Base-by-base conservation (phyloP, 1,284 basidiomycete genomes). In the Malassezia japonica region DNA sequence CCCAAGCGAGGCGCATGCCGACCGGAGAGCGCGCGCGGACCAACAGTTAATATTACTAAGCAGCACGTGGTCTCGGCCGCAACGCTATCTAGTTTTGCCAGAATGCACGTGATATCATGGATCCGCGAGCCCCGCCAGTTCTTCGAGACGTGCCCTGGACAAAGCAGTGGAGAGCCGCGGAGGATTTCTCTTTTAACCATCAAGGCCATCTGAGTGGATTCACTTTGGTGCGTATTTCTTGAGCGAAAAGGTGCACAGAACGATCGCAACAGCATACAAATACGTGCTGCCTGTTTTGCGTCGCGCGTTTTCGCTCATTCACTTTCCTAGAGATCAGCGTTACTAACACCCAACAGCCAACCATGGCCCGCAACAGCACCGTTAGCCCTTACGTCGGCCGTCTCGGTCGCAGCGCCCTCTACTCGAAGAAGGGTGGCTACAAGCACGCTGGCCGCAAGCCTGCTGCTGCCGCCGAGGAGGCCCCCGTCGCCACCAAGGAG, bases 311-410 rank as follows among this genome's bases (percentile, higher is more conserved):
- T 20, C 38, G 38, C 6, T 28, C 6, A 13, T 24, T 6, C 23
- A 25, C 15, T 7, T 20, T 9, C 13, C 15, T 12, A 6, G 24
- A 28, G 32, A 36, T 18, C 12, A 6, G 10, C n/a, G 20, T 27
- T 29, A 47, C 45, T 52, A 52, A 52, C 50, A 32, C 28, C 7
- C 10, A 31, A 25, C 39, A 53, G 50, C 39, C 35, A 37, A 62
- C 48, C 83, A 92, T 94, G 89, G 87, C 87, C 77, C 86, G 89
- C 79, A 87, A 82, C 77, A 84, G 85, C 79, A 82, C 85, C 79
- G 78, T 90, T 77, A 83, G 82, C 74, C 82, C 85, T 67, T 80
- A 85, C 76, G 79, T 92, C 76, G 85, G 87, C 65, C 85, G 87
- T 73, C 79, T 85, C 74, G 61, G 65, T 58, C 67, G 67, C 52